These are phyloP conservation scores for Chlamydomonas reinhardtii DNA, from an alignment of 163 green algal genomes.

Conservation along the genomic window DNA sequence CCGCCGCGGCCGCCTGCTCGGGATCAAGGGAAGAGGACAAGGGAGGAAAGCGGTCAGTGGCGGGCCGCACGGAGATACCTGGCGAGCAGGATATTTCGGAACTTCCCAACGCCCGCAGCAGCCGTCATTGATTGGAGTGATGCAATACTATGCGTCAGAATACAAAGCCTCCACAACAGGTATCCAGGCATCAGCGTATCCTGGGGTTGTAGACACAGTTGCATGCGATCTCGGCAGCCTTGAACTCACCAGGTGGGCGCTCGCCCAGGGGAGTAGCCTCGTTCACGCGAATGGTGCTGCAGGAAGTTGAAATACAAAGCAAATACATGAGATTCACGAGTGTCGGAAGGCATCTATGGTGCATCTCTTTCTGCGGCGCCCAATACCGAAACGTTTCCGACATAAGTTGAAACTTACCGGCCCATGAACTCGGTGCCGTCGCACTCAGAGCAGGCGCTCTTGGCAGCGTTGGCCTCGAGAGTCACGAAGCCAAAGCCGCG, in stretches of 20 bases:
- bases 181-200: too few species aligned
- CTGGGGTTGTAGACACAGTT: too few species aligned
- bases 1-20: conserved; percentile 28
- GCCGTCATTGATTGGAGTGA: too few species aligned
- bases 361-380: too few species aligned
- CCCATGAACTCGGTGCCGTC: conserved; percentile 67
- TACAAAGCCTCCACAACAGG: too few species aligned
- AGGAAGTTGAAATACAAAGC: not conserved
- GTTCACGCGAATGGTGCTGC: conserved; percentile 68
- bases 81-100: too few species aligned
- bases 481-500: conserved; percentile 73
- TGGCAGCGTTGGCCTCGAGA: conserved; percentile 31
- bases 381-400: too few species aligned
- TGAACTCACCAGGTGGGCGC: not conserved
- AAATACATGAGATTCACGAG: not conserved
- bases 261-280: conserved; percentile 58
- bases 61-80: too few species aligned
- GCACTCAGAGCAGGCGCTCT: conserved; percentile 43
- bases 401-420: not conserved
- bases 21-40: not conserved
- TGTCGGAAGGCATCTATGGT: too few species aligned
- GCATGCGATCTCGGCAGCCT: not conserved
- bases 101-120: not conserved
- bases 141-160: too few species aligned
- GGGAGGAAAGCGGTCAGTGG: not conserved